Base-by-base conservation (phyloP, 805 yeast species). In the Candida ortonii region DNA sequence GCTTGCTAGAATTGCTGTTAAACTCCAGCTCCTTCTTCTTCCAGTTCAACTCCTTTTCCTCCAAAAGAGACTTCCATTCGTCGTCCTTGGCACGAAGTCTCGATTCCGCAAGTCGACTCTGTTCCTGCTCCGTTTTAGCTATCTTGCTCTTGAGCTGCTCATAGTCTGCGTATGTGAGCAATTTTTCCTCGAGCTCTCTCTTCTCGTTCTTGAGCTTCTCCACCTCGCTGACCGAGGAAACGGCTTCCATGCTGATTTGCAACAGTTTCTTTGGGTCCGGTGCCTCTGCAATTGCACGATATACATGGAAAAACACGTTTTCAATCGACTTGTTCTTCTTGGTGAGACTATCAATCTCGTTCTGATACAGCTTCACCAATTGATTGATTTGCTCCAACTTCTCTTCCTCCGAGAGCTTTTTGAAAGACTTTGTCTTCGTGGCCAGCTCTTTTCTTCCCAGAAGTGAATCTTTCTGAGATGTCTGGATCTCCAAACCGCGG, bases 241-340 rank as follows among this genome's bases (percentile, higher is more conserved):
- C 75, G 5, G 85, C 73, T 31, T 80, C 85, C 17, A 84, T 54
- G 1, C 89, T 76, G 23, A 78, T 71, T 47, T 83, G 84, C 38
- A 90, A 62, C 25, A 89, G 59, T 4, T 95, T 94, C 42, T 72
- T 76, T 1, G 97, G 97, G 62, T 90, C 97, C 0, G 97, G 97
- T 0, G 94, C 89, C 56, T 89, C 96, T 5, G 88, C 85, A 5
- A 90, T 63, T 11, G 77, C 67, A 36, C 85, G 67, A 63, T 90
- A 90, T 15, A 85, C 67, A 13, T 79, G 77, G 55, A 88, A 75
- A 51, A 93, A 82, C 19, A 78, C 70, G 23, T 71, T 66, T 52
- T 93, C 97, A 1, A 84, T 76, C 28, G 59, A 66, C 53, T 89
- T 86, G 35, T 85, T 78, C 43, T 93, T 76, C 46, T 76, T 76